Base-by-base conservation (phyloP, 352 stramenopile species). In the Aphanomyces stellatus region DNA sequence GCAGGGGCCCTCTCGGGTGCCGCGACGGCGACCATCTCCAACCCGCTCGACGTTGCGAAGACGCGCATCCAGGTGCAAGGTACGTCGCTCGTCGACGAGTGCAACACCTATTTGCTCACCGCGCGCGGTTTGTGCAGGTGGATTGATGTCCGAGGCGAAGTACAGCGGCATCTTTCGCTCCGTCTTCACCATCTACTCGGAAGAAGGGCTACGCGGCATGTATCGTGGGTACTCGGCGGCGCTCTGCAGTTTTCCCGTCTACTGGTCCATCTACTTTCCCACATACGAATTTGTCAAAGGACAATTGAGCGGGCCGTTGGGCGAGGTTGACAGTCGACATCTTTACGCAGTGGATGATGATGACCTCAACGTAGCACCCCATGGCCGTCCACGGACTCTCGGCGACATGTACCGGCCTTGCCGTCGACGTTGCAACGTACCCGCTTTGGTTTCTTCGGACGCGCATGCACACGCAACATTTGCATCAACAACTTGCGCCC, bases 111-210 rank as follows among this genome's bases (percentile, higher is more conserved):
- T n/a, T n/a, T n/a, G n/a, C n/a, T n/a, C n/a, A n/a, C n/a, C n/a
- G n/a, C n/a, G n/a, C n/a, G n/a, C 25, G 37, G n/a, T 0, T n/a
- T 46, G 37, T 46, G 5, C 24, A 65, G 59, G 59, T 57, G 59
- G 59, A 10, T 22, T 65, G 10, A 31, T 65, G 37, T 4, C 25
- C 4, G n/a, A 53, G 3, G 42, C 30, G 19, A 65, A 65, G 33
- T 65, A 65, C 59, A 65, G 25, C 27, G 59, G 59, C 35, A 65
- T 65, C 41, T 65, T 65, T n/a, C 59, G 41, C n/a, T 53, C 30
- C 46, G 59, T 65, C 22, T n/a, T 33, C 1, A 65, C 59, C 22
- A 65, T 65, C 31, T 65, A 57, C 31, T 31, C 46, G n/a, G 59
- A 65, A 65, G 59, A 65, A 37, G 59, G 59, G 11, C 15, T 65